Evolutionary conservation across 1,139 yeast species (phyloP).

Genomic region (Nakaseomyces glabratus): DNA sequence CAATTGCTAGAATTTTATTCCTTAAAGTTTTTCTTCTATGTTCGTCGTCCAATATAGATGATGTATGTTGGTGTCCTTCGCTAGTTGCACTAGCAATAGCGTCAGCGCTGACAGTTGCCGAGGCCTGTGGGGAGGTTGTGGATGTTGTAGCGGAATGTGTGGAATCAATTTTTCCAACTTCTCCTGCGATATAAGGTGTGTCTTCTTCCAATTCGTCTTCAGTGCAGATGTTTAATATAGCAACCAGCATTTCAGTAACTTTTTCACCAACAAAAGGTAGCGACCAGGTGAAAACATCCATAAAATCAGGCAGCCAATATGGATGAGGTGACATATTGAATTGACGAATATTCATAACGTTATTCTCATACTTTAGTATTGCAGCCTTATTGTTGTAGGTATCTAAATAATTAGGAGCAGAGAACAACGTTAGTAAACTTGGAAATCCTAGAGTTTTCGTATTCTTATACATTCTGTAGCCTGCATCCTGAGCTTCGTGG

Average conservation of each 20-base stretch:
- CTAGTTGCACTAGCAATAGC: neutral
- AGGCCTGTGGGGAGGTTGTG: neutral
- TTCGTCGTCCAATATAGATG: slow-evolving; percentile 27
- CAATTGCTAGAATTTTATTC: slow-evolving; percentile 89
- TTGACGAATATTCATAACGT: slow-evolving; percentile 92
- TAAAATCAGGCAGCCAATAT: slow-evolving; percentile 92
- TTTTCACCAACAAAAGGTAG: slow-evolving; percentile 97
- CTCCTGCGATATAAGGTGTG: slow-evolving; percentile 25
- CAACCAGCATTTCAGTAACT: slow-evolving; percentile 85
- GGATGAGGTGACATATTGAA: slow-evolving; percentile 93
- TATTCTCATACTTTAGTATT: slow-evolving; percentile 78
- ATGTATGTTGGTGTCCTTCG: neutral
- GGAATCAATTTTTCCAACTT: slow-evolving; percentile 5
- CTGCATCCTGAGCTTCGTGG: slow-evolving; percentile 97
- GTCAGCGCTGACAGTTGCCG: neutral
- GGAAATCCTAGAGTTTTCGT: slow-evolving; percentile 90
- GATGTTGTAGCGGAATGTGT: slow-evolving; percentile 1
- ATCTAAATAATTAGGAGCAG: slow-evolving; percentile 94
- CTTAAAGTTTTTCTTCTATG: slow-evolving; percentile 49
- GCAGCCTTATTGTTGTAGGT: slow-evolving; percentile 95
- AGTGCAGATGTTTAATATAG: slow-evolving; percentile 86
- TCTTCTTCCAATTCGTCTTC: slow-evolving; percentile 81
- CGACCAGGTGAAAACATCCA: slow-evolving; percentile 98
- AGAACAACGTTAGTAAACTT: slow-evolving; percentile 79
- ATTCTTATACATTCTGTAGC: slow-evolving; percentile 87